phyloP scores from a whole-genome alignment of 192 early-diverging fungal genomes.

The Entomortierella beljakovae region DNA sequence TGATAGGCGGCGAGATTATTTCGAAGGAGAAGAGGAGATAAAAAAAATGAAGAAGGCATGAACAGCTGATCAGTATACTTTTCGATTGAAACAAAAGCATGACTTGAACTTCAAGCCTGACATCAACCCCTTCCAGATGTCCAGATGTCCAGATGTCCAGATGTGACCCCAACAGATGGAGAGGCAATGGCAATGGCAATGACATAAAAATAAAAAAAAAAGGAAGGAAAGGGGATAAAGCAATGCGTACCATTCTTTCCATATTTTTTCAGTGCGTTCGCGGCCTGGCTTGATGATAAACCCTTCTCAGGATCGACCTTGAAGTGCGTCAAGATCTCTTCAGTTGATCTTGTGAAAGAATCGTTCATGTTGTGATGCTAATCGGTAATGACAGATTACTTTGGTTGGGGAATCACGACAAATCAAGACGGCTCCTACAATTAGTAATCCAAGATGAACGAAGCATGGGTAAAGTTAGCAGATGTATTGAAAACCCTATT shows the following conservation, averaged over 20 bases:
- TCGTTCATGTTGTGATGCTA: constrained; percentile 66
- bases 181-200: neutral
- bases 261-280: constrained; percentile 68
- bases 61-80: constrained; percentile 6
- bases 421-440: neutral
- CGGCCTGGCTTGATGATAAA: constrained; percentile 72
- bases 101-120: no score
- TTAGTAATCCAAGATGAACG: neutral
- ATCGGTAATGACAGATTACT: neutral
- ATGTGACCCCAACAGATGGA: neutral
- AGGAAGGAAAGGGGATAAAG: constrained; percentile 3
- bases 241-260: constrained; percentile 79
- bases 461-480: neutral
- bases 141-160: neutral
- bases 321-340: constrained; percentile 76
- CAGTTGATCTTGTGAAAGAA: constrained; percentile 68
- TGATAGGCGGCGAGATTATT: constrained; percentile 72
- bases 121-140: no score
- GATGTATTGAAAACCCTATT: neutral
- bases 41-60: neutral
- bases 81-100: no score
- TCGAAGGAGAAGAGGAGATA: constrained; percentile 51
- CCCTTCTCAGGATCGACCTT: constrained; percentile 75
- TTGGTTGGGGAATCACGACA: neutral
- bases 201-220: neutral